Percentiles rank a stretch among this genome's conserved stretches.
Evolutionary conservation across 495 filamentous ascomycete genomes (phyloP).

Genomic region (Hyaloscypha hepaticicola): DNA sequence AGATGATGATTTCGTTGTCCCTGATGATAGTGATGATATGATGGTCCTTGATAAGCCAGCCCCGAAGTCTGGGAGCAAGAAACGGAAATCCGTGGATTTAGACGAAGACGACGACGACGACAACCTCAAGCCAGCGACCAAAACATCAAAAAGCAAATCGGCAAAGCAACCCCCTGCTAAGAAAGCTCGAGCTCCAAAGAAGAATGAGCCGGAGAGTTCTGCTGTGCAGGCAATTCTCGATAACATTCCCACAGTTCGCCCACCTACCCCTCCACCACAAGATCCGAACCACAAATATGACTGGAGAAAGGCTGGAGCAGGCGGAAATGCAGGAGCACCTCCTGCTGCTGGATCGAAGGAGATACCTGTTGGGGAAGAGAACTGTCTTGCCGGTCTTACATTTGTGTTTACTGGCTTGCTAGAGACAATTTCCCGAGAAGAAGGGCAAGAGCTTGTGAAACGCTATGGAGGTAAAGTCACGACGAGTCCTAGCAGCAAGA

Average conservation of each 20-base stretch:
- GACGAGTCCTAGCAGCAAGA: slow-evolving; percentile 82
- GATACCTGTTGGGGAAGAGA: slow-evolving; percentile 79
- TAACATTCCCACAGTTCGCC: slow-evolving; percentile 74
- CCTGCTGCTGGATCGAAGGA: slow-evolving; percentile 63
- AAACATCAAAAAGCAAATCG: slow-evolving; percentile 46
- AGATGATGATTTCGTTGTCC: slow-evolving; percentile 15
- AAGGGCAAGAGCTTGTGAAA: slow-evolving; percentile 85
- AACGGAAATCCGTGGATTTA: slow-evolving; percentile 40
- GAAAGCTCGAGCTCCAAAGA: slow-evolving; percentile 57
- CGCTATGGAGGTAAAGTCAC: slow-evolving; percentile 91
- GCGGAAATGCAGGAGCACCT: slow-evolving; percentile 57
- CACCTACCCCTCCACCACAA: slow-evolving; percentile 76
- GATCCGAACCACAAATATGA: slow-evolving; percentile 71
- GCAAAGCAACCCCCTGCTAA: slow-evolving; percentile 61
- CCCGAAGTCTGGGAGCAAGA: slow-evolving; percentile 29
- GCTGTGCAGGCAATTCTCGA: slow-evolving; percentile 81
- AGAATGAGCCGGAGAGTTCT: slow-evolving; percentile 64
- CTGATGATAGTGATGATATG: slow-evolving; percentile 37
- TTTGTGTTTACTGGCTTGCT: slow-evolving; percentile 98
- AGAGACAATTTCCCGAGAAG: slow-evolving; percentile 74
- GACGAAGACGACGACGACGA: slow-evolving; percentile 48
- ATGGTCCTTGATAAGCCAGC: slow-evolving; percentile 30
- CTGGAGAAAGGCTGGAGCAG: slow-evolving; percentile 51
- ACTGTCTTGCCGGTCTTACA: slow-evolving; percentile 86
- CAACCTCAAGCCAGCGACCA: slow-evolving; percentile 29